Evolutionary conservation across 305 asterid genomes (phyloP).

Genomic region (Fraxinus greggii): DNA sequence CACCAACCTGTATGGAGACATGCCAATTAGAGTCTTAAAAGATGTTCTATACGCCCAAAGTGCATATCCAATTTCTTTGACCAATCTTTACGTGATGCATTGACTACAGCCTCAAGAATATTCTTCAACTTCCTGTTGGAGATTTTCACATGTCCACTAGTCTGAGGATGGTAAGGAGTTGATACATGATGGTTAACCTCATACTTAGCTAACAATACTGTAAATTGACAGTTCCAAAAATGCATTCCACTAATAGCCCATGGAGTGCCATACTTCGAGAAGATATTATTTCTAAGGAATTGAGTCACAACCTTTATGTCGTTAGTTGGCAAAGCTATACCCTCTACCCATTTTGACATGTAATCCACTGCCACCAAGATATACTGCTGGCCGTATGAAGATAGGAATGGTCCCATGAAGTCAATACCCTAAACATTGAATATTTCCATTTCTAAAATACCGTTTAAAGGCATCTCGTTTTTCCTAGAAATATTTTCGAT

Average conservation of each 20-base stretch:
- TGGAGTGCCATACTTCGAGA: neutral
- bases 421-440: neutral
- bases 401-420: too few species aligned
- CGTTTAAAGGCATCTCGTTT: neutral
- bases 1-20: neutral
- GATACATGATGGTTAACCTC: neutral
- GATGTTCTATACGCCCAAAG: neutral
- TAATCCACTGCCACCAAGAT: neutral
- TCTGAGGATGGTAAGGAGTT: neutral
- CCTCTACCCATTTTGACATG: neutral
- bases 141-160: neutral
- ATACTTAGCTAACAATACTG: neutral
- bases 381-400: too few species aligned
- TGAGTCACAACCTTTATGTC: neutral
- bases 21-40: neutral
- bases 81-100: neutral
- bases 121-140: neutral
- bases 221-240: neutral
- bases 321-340: neutral
- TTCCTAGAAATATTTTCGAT: neutral
- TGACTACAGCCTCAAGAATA: neutral
- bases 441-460: neutral
- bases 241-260: neutral
- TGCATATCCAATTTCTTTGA: neutral
- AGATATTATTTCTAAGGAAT: neutral